Evolutionary conservation across 2,329 filamentous ascomycete species (phyloP).

Genomic region (Fusarium decemcellulare): DNA sequence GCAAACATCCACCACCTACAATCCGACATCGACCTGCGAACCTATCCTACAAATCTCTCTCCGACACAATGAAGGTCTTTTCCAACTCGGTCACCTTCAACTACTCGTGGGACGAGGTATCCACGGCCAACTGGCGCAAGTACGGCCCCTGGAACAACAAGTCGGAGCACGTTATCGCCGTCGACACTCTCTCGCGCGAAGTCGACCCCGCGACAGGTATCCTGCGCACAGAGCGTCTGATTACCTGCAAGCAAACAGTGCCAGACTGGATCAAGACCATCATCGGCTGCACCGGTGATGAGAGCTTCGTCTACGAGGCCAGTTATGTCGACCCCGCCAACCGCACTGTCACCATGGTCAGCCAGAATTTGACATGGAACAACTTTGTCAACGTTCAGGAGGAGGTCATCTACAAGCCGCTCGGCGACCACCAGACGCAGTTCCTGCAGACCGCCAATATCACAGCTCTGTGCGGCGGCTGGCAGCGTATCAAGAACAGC

Average conservation of each 20-base stretch:
- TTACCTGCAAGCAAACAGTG: slow-evolving; percentile 73
- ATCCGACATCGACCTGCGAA: slow-evolving; percentile 13
- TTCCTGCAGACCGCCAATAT: slow-evolving; percentile 94
- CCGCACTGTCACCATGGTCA: slow-evolving; percentile 96
- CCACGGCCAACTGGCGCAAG: slow-evolving; percentile 97
- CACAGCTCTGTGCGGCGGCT: slow-evolving; percentile 94
- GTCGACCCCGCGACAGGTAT: slow-evolving; percentile 71
- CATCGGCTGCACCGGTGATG: slow-evolving; percentile 80
- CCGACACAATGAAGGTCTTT: slow-evolving; percentile 89
- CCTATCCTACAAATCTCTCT: slow-evolving; percentile 27
- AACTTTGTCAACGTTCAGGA: slow-evolving; percentile 94
- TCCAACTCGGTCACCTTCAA: slow-evolving; percentile 90
- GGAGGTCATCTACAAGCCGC: slow-evolving; percentile 87
- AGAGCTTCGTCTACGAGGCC: slow-evolving; percentile 93
- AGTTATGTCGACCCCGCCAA: slow-evolving; percentile 89
- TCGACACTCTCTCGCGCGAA: slow-evolving; percentile 87
- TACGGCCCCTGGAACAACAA: slow-evolving; percentile 99
- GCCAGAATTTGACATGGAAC: slow-evolving; percentile 92
- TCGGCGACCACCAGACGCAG: slow-evolving; percentile 73
- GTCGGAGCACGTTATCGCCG: slow-evolving; percentile 95
- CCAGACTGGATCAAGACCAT: slow-evolving; percentile 87
- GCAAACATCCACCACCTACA: slow-evolving; percentile 9
- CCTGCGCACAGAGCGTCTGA: slow-evolving; percentile 73
- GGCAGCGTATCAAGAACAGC: slow-evolving; percentile 96
- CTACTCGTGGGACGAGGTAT: slow-evolving; percentile 99